Conservation (phyloP, 192 early-diverging fungal species). For the Mortierella claussenii region DNA sequence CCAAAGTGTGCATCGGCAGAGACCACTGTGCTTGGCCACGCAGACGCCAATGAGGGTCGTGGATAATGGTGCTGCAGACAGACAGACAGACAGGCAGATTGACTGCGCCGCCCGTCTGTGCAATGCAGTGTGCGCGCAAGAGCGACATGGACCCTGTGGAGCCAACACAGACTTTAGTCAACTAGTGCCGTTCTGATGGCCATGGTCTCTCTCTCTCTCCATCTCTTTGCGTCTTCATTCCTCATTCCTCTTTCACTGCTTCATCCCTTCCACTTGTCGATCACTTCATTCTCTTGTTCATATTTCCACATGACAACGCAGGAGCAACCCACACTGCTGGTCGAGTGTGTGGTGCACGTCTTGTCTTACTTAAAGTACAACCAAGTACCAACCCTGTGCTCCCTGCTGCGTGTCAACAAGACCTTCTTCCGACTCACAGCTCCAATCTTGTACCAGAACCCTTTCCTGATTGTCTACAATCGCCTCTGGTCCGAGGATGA, state of each 20-base stretch:
- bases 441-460: slow-evolving; percentile 38
- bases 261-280: background rate
- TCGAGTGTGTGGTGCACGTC: slow-evolving; percentile 29
- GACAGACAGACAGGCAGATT: too few relatives aligned
- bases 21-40: too few relatives aligned
- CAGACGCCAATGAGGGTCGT: too few relatives aligned
- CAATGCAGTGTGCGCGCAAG: too few relatives aligned
- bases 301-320: background rate
- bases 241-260: background rate
- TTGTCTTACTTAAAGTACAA: slow-evolving; percentile 35
- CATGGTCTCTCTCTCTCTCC: background rate
- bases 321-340: slow-evolving; percentile 3
- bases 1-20: too few relatives aligned
- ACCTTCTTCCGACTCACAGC: slow-evolving; percentile 24
- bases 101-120: too few relatives aligned
- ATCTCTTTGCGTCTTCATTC: background rate
- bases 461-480: slow-evolving; percentile 23
- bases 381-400: slow-evolving; percentile 20
- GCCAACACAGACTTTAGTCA: too few relatives aligned
- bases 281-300: background rate
- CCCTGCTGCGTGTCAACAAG: slow-evolving; percentile 39
- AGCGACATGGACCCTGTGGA: slow-evolving; percentile 2
- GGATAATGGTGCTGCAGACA: too few relatives aligned
- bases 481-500: slow-evolving; percentile 8
- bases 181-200: background rate